phyloP scores from a whole-genome alignment of 116 monocot genomes.

The Dioscorea cayenensis region DNA sequence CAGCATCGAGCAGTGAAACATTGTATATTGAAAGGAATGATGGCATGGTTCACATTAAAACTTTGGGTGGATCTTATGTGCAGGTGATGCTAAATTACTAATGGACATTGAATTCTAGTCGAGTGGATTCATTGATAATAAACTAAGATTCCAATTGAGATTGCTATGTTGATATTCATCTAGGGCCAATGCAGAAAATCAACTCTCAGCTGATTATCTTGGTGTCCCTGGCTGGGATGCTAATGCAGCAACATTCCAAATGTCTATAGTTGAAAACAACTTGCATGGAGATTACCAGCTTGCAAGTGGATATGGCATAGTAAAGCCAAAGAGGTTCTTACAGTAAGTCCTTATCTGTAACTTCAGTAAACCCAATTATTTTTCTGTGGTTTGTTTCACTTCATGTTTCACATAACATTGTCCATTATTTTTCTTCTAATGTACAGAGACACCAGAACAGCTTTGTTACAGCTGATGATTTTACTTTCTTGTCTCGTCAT shows the following conservation, averaged over 20 bases:
- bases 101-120: not conserved
- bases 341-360: constrained; percentile 26
- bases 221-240: constrained; percentile 63
- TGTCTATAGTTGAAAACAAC: constrained; percentile 57
- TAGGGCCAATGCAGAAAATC: constrained; percentile 61
- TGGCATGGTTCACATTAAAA: constrained; percentile 53
- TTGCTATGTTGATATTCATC: not conserved
- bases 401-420: not conserved
- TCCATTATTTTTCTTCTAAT: constrained; percentile 6
- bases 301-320: constrained; percentile 73
- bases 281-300: constrained; percentile 86
- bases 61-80: constrained; percentile 48
- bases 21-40: constrained; percentile 65
- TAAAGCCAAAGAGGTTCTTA: constrained; percentile 48
- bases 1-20: constrained; percentile 34
- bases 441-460: constrained; percentile 52
- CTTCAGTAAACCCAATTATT: not conserved
- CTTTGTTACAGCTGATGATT: constrained; percentile 63
- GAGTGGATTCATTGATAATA: not conserved
- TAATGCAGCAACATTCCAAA: constrained; percentile 70
- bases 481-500: constrained; percentile 47
- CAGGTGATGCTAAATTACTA: constrained; percentile 32
- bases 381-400: not conserved
- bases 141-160: no score
- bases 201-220: constrained; percentile 43